Conservation (phyloP, 2,329 filamentous ascomycete genomes). For the Trichophyton mentagrophytes region DNA sequence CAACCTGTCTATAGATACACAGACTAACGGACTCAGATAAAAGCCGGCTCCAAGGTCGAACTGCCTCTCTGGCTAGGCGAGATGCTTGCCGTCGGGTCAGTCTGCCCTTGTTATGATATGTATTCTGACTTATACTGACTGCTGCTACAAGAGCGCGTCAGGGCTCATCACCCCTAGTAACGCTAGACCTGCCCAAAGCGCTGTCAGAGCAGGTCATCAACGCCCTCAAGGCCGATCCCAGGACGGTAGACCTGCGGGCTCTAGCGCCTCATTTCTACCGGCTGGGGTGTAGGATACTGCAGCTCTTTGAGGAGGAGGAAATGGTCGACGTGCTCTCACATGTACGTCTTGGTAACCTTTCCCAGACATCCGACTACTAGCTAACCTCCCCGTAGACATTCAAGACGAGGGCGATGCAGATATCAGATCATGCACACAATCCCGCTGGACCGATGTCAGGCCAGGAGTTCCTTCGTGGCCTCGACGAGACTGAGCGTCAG, state of each 20-base stretch:
- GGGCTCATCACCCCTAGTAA: conserved; percentile 49
- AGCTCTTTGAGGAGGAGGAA: conserved; percentile 83
- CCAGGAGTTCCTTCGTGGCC: conserved; percentile 69
- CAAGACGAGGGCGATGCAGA: conserved; percentile 64
- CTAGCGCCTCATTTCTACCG: conserved; percentile 81
- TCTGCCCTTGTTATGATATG: background rate
- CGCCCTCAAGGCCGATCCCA: conserved; percentile 79
- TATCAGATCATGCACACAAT: conserved; percentile 81
- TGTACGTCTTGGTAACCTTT: conserved; percentile 19
- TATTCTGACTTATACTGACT: background rate
- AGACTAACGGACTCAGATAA: conserved; percentile 47
- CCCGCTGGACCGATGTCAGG: conserved; percentile 56
- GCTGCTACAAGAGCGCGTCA: conserved; percentile 26
- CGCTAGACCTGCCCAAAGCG: conserved; percentile 66
- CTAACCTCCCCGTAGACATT: conserved; percentile 48
- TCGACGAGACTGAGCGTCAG: conserved; percentile 80
- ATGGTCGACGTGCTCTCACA: conserved; percentile 56
- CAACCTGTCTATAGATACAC: background rate
- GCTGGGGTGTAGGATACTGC: conserved; percentile 71
- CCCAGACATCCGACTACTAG: background rate
- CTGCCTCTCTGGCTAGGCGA: conserved; percentile 91
- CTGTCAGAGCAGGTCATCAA: conserved; percentile 71
- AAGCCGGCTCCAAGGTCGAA: conserved; percentile 63
- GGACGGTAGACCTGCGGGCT: conserved; percentile 69
- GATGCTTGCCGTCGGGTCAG: conserved; percentile 58